Conservation (phyloP, 495 filamentous ascomycete species). For the Poronia punctata region DNA sequence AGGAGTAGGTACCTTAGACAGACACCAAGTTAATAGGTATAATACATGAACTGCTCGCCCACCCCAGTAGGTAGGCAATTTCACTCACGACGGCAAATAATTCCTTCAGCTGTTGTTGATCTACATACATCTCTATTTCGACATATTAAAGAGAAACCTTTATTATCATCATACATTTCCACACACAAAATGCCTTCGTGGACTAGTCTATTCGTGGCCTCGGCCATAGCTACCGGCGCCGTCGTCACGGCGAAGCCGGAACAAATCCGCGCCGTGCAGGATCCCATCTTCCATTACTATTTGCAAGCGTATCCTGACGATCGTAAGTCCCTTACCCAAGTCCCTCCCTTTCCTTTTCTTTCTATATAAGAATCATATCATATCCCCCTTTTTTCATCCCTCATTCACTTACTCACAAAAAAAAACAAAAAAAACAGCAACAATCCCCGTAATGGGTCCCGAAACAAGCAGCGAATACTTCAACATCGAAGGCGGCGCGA, state of each 20-base stretch:
- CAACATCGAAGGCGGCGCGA: conserved; percentile 37
- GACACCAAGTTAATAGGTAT: too few relatives aligned
- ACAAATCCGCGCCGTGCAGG: conserved; percentile 36
- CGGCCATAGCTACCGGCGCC: conserved; percentile 6
- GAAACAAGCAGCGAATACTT: conserved; percentile 37
- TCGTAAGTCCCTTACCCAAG: conserved; percentile 14
- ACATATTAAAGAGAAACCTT: conserved; percentile 6
- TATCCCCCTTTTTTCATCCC: not conserved
- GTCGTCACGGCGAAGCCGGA: conserved; percentile 28
- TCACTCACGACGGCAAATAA: too few relatives aligned
- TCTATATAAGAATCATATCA: too few relatives aligned
- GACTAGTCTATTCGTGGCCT: conserved; percentile 7
- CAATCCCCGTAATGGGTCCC: conserved; percentile 40
- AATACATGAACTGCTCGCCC: too few relatives aligned
- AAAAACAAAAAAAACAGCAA: conserved; percentile 17
- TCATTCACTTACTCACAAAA: conserved; percentile 12
- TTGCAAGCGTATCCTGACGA: conserved; percentile 34
- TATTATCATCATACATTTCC: conserved; percentile 11
- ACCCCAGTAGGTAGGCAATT: too few relatives aligned
- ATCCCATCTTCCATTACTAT: conserved; percentile 40
- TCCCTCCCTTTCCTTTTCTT: not conserved
- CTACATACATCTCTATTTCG: too few relatives aligned
- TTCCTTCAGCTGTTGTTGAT: too few relatives aligned
- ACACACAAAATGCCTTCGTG: conserved; percentile 12
- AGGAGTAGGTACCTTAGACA: too few relatives aligned